phyloP scores from a whole-genome alignment of 192 early-diverging fungal genomes.

The Podila minutissima region DNA sequence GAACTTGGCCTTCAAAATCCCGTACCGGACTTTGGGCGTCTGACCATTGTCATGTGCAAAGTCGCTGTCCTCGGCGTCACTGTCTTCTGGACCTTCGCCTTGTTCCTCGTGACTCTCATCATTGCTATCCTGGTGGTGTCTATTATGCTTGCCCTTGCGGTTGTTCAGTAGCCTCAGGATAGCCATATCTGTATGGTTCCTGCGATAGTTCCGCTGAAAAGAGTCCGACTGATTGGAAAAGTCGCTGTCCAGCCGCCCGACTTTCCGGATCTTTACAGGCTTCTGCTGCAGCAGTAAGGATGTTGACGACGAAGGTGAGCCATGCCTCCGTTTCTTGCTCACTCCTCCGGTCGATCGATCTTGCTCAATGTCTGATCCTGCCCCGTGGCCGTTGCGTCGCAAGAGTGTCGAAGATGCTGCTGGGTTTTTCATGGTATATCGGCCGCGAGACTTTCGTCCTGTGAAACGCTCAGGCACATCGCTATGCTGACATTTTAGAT shows the following conservation, averaged over 20 bases:
- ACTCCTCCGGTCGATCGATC: neutral
- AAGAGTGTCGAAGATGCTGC: slow-evolving; percentile 42
- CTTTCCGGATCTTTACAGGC: slow-evolving; percentile 31
- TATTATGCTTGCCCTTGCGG: neutral
- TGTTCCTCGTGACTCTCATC: neutral
- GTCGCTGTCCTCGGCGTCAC: slow-evolving; percentile 36
- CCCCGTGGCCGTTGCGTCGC: neutral
- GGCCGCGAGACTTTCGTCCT: slow-evolving; percentile 43
- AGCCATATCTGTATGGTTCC: neutral
- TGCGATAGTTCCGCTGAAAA: neutral
- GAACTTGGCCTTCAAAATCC: slow-evolving; percentile 41
- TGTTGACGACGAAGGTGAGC: slow-evolving; percentile 20
- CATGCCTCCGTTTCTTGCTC: slow-evolving; percentile 31
- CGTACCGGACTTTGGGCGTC: slow-evolving; percentile 27
- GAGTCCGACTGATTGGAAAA: neutral
- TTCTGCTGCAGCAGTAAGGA: slow-evolving; percentile 7
- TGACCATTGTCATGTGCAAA: slow-evolving; percentile 40
- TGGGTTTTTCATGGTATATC: slow-evolving; percentile 52
- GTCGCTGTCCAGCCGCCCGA: slow-evolving; percentile 5
- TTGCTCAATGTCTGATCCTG: neutral
- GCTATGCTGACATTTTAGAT: slow-evolving; percentile 45
- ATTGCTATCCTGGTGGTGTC: neutral
- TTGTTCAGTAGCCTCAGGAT: neutral
- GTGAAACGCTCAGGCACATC: slow-evolving; percentile 50
- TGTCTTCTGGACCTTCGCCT: slow-evolving; percentile 15